These are phyloP conservation scores for Gremmenia infestans DNA, from an alignment of 2,329 filamentous ascomycete species.

Conservation along the genomic window DNA sequence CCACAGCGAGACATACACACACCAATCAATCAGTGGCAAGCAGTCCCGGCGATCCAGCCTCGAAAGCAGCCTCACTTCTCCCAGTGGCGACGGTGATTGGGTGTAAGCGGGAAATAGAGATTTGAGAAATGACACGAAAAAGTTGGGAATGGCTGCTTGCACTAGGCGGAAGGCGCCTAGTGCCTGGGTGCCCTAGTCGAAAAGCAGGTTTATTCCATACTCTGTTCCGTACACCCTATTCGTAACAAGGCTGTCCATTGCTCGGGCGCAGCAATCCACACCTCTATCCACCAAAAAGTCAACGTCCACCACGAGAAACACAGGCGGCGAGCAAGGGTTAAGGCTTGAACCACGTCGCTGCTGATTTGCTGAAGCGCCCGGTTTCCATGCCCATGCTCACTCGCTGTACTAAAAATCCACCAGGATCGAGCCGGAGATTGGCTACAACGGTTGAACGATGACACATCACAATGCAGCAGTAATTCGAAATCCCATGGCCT, in stretches of 20 bases:
- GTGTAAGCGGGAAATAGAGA: slow-evolving; percentile 13
- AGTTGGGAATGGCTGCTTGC: slow-evolving; percentile 2
- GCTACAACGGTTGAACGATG: slow-evolving; percentile 20
- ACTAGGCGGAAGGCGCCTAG: neutral
- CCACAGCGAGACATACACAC: neutral
- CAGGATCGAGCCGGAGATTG: slow-evolving; percentile 27
- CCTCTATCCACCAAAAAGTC: neutral
- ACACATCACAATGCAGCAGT: slow-evolving; percentile 29
- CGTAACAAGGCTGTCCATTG: slow-evolving; percentile 12
- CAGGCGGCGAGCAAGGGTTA: neutral
- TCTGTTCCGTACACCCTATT: neutral
- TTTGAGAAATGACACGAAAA: slow-evolving; percentile 19
- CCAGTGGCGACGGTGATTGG: slow-evolving; percentile 11
- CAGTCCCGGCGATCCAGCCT: slow-evolving; percentile 7
- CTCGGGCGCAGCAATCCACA: slow-evolving; percentile 17
- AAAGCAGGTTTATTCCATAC: neutral
- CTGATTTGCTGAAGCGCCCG: slow-evolving; percentile 15
- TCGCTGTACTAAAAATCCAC: neutral
- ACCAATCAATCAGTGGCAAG: slow-evolving; percentile 7
- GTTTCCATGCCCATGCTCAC: slow-evolving; percentile 5
- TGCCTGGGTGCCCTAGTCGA: neutral
- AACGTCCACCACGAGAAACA: neutral
- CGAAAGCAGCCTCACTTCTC: slow-evolving; percentile 21
- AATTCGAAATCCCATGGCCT: slow-evolving; percentile 10
- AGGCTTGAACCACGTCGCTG: neutral